Conservation (phyloP, 1,284 basidiomycete species). For the Tremellales sp. region DNA sequence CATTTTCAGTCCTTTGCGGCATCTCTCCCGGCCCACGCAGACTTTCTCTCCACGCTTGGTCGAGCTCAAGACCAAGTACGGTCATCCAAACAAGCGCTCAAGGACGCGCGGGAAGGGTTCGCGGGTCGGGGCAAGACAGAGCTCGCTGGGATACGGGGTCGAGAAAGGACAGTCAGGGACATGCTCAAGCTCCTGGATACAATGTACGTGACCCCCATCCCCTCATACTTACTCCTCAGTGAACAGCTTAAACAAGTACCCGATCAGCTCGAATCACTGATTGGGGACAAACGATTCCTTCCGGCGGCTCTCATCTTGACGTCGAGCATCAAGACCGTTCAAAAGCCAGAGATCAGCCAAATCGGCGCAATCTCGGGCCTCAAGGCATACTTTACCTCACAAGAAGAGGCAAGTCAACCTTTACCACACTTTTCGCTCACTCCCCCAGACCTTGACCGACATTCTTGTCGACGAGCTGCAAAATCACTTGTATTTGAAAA, state of each 20-base stretch:
- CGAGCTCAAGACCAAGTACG: constrained; percentile 69
- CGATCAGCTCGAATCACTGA: constrained; percentile 86
- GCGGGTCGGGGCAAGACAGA: constrained; percentile 57
- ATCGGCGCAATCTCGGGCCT: constrained; percentile 91
- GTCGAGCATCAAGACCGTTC: constrained; percentile 82
- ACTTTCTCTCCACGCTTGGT: constrained; percentile 64
- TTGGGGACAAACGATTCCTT: constrained; percentile 89
- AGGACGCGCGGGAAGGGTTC: constrained; percentile 54
- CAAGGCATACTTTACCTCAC: constrained; percentile 74
- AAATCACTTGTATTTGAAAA: constrained; percentile 95
- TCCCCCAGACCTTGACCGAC: constrained; percentile 72
- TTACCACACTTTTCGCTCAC: background rate
- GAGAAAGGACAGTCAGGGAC: constrained; percentile 78
- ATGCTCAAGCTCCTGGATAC: constrained; percentile 86
- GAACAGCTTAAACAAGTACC: constrained; percentile 88
- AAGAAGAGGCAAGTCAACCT: constrained; percentile 69
- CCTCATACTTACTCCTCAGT: constrained; percentile 49
- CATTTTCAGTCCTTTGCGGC: constrained; percentile 90
- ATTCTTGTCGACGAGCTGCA: constrained; percentile 95
- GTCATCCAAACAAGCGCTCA: constrained; percentile 65
- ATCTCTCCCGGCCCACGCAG: constrained; percentile 79
- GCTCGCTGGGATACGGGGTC: constrained; percentile 75
- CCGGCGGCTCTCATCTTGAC: constrained; percentile 86
- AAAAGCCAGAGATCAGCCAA: constrained; percentile 86
- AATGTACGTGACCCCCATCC: constrained; percentile 59